Percentiles rank a stretch among this genome's conserved stretches.
Evolutionary conservation across 441 rosid genomes (phyloP).

Genomic region (Erodium chrysanthum): DNA sequence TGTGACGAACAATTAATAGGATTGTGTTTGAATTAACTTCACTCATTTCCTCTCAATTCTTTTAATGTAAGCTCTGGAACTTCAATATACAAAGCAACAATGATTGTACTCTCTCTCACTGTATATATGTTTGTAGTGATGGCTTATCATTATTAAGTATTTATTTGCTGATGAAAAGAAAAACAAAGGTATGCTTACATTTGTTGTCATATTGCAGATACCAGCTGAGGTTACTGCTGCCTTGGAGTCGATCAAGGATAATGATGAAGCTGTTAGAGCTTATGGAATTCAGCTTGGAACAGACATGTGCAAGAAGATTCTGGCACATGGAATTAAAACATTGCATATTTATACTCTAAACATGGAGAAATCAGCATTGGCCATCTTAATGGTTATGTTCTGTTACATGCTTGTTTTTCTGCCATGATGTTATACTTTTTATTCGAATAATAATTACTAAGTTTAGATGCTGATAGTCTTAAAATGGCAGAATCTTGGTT

Average conservation of each 20-base stretch:
- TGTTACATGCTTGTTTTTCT: conserved; percentile 12
- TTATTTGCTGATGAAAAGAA: neutral
- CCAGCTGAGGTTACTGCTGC: conserved; percentile 81
- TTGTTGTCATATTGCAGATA: conserved; percentile 34
- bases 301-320: conserved; percentile 81
- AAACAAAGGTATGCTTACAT: conserved; percentile 2
- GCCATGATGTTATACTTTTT: conserved; percentile 6
- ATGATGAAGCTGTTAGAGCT: conserved; percentile 85
- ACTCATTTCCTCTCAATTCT: neutral
- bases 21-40: no score
- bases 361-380: conserved; percentile 92
- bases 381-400: conserved; percentile 54
- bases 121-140: neutral
- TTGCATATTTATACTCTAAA: conserved; percentile 84
- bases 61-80: neutral
- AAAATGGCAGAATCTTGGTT: conserved; percentile 66
- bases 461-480: conserved; percentile 20
- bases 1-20: no score
- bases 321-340: conserved; percentile 75
- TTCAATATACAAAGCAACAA: neutral
- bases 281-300: conserved; percentile 89
- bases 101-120: neutral
- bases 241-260: conserved; percentile 84
- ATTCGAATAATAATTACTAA: neutral
- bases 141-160: neutral